Evolutionary conservation across 495 filamentous ascomycete species (phyloP).

Genomic region (Clohesyomyces aquaticus): DNA sequence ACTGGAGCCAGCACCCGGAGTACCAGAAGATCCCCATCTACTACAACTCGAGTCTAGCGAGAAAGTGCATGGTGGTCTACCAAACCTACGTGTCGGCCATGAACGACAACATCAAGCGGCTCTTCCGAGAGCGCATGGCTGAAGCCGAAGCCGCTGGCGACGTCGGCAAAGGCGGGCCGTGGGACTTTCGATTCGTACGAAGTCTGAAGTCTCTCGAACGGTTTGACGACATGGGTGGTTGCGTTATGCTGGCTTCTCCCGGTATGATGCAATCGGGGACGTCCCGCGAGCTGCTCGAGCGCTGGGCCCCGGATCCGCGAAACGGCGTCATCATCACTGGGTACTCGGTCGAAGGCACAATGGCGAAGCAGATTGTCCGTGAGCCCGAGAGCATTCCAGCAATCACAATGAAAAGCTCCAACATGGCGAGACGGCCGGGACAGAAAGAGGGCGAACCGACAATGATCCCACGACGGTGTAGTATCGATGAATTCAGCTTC

Average conservation of each 20-base stretch:
- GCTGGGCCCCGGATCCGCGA: conserved; percentile 92
- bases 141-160: conserved; percentile 77
- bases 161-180: conserved; percentile 77
- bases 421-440: conserved; percentile 57
- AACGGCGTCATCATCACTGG: conserved; percentile 98
- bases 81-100: conserved; percentile 96
- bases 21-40: conserved; percentile 92
- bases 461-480: conserved; percentile 91
- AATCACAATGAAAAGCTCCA: conserved; percentile 73
- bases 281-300: conserved; percentile 84
- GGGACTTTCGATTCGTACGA: conserved; percentile 93
- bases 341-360: conserved; percentile 97
- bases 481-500: conserved; percentile 88
- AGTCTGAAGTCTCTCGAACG: conserved; percentile 89
- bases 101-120: conserved; percentile 97
- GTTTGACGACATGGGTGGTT: conserved; percentile 93
- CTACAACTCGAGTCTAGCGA: conserved; percentile 89
- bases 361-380: conserved; percentile 92
- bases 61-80: conserved; percentile 98
- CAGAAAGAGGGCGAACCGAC: conserved; percentile 64
- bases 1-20: conserved; percentile 85
- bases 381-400: conserved; percentile 93
- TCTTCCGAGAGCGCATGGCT: conserved; percentile 83
- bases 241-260: conserved; percentile 94
- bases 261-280: conserved; percentile 98